Conservation (phyloP, 2,329 filamentous ascomycete species). For the Camillea tinctor region DNA sequence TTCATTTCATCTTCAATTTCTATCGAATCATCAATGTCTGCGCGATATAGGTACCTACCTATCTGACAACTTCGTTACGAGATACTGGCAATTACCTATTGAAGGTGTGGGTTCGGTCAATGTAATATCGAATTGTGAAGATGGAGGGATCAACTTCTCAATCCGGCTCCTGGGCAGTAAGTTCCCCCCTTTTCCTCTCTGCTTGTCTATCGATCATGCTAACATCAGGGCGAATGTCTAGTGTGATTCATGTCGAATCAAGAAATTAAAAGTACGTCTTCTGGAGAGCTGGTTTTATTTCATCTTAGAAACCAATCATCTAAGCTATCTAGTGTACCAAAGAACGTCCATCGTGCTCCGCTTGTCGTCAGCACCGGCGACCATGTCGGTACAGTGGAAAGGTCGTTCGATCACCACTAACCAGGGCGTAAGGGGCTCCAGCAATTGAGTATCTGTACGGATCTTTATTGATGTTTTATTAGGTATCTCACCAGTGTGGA, state of each 20-base stretch:
- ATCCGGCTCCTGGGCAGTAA: background rate
- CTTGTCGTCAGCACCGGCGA: background rate
- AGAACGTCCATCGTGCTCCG: background rate
- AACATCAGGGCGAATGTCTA: background rate
- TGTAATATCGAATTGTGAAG: background rate
- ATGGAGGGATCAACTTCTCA: background rate
- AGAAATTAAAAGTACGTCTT: slow-evolving; percentile 2
- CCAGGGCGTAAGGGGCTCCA: background rate
- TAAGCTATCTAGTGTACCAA: background rate
- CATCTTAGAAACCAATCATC: background rate
- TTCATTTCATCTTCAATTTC: background rate
- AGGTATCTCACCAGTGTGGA: slow-evolving; percentile 2
- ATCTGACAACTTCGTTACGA: background rate
- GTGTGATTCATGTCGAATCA: slow-evolving; percentile 1
- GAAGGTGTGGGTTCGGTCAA: background rate
- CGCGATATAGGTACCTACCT: too few relatives aligned
- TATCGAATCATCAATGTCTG: background rate
- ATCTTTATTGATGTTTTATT: background rate
- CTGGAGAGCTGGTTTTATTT: too few relatives aligned
- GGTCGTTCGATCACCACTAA: slow-evolving; percentile 1
- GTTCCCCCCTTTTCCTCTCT: background rate
- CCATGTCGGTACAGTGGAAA: slow-evolving; percentile 2
- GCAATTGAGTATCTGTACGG: background rate
- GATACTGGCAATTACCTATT: background rate
- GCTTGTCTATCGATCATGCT: background rate